Evolutionary conservation across 1,284 basidiomycete genomes (phyloP).

Genomic region (Fomitopsis betulina): DNA sequence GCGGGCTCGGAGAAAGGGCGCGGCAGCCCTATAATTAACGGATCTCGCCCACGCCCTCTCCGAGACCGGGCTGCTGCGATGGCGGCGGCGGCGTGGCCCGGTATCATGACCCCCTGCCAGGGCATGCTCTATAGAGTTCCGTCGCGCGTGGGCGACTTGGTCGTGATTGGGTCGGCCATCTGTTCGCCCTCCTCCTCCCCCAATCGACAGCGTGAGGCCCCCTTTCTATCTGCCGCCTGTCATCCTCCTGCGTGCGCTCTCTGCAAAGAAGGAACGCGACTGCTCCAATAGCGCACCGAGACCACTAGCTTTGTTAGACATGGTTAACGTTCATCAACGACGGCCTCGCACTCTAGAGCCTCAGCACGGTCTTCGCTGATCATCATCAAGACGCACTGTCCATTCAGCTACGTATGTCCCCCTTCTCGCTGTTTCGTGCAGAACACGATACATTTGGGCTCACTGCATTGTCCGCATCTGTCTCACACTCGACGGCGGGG

Average conservation of each 20-base stretch:
- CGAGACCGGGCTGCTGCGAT: too few relatives aligned
- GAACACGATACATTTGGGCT: too few relatives aligned
- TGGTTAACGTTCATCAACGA: too few relatives aligned
- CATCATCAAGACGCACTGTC: neutral
- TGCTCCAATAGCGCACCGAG: too few relatives aligned
- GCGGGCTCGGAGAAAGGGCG: neutral
- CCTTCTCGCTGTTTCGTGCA: too few relatives aligned
- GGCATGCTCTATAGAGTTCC: neutral
- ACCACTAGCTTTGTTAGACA: too few relatives aligned
- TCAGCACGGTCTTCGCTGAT: neutral
- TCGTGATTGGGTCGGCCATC: neutral
- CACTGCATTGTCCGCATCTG: too few relatives aligned
- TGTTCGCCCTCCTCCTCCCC: neutral
- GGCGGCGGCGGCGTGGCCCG: neutral
- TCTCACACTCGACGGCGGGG: too few relatives aligned
- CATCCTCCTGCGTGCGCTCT: neutral
- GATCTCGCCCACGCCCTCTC: neutral
- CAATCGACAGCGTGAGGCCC: neutral
- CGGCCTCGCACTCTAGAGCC: too few relatives aligned
- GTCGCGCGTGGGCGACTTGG: neutral
- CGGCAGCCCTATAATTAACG: conserved; percentile 1
- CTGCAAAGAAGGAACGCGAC: neutral
- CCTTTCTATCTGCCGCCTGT: neutral
- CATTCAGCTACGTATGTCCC: neutral
- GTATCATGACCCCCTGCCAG: neutral